Evolutionary conservation across 768 basidiomycete genomes (phyloP), one percentile per base, ranked within the genome.

Genomic region (Lactifluus rugatus): DNA sequence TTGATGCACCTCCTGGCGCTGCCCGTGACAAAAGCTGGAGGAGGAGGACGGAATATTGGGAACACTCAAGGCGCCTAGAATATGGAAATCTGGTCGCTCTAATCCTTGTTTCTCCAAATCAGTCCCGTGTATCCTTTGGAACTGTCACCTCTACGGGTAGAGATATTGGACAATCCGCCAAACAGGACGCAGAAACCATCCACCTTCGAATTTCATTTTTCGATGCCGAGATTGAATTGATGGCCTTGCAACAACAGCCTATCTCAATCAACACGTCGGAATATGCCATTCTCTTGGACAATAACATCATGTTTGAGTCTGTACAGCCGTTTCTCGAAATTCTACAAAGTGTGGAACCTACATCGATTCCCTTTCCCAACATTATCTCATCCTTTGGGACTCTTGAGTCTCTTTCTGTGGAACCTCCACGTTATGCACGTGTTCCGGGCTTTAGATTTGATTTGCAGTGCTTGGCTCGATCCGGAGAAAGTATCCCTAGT

Each of bases 81-180:
- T 74, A 76, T 61, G 84, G 85, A 1, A 79, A 78, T 14, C 78
- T 89, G 21, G 74, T 88, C n/a, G 84, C 78, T 3, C 75, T 87
- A 5, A 67, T 85, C 63, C 61, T 52, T 4, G 63, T 73, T 5
- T 66, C 73, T 17, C 56, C 57, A 6, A 58, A 55, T 4, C 34
- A 36, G 14, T 39, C 57, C 14, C 61, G 54, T 3, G 74, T 82
- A 26, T 75, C 79, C 64, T 75, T 88, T 11, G 85, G 84, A 0
- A 72, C 75, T 16, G 66, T 84, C 9, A 71, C 75, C 2, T 79
- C 75, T 44, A 70, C 71, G 14, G 47, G 66, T 5, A 66, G 62
- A 6, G 81, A 84, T 26, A 65, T 85, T 48, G 71, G 71, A 0
- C 74, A 78, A 2, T 73, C 76, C 2, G 75, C 76, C 2, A 71